A percentile compares a stretch with the other conserved stretches of the same genome.
These are phyloP conservation scores for Raffaelea arxii DNA, from an alignment of 2,329 filamentous ascomycete species.

Conservation along the genomic window DNA sequence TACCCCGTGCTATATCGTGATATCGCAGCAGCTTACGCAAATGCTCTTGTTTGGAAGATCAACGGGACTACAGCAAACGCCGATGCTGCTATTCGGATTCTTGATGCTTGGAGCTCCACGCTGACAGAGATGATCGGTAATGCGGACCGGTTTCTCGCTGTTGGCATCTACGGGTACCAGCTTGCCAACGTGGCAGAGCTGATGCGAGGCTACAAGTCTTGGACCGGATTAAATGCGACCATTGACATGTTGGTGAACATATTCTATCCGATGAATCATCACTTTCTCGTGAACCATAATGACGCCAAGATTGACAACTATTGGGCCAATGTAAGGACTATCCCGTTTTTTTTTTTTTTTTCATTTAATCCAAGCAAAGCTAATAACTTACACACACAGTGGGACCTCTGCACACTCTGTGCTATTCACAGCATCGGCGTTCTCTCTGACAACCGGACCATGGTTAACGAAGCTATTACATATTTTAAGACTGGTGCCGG, in stretches of 20 bases:
- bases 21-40: neutral
- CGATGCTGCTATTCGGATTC: neutral
- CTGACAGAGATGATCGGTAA: neutral
- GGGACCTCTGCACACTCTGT: neutral
- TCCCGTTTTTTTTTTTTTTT: neutral
- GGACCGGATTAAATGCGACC: neutral
- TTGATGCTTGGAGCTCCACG: neutral
- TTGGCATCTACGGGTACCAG: neutral
- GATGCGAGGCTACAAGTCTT: neutral
- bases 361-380: neutral
- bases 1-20: neutral
- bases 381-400: neutral
- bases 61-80: neutral
- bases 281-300: neutral
- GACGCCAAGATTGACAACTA: slow-evolving; percentile 1
- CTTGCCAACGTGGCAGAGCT: slow-evolving; percentile 1
- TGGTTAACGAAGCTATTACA: neutral
- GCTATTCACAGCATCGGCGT: neutral
- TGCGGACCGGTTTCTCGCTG: neutral
- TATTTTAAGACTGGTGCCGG: neutral
- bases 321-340: neutral
- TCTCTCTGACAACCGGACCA: slow-evolving; percentile 1
- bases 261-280: slow-evolving; percentile 1
- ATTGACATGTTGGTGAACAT: neutral
- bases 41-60: neutral